Conservation (phyloP, 495 filamentous ascomycete species). For the Cairneyella variabilis region DNA sequence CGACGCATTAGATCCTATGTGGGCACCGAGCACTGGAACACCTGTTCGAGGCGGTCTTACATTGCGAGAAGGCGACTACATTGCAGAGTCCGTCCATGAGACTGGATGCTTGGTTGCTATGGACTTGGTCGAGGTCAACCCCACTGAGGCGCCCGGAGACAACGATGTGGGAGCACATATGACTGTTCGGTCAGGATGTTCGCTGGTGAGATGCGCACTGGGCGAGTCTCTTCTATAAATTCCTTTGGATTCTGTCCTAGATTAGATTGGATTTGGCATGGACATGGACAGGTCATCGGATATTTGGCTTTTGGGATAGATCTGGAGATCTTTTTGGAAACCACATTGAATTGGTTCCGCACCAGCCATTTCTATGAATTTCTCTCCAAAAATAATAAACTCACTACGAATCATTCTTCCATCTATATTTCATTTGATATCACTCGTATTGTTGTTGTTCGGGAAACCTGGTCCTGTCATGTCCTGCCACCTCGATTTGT, state of each 20-base stretch:
- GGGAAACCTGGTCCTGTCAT: not conserved
- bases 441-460: too few relatives aligned
- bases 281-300: too few relatives aligned
- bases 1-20: constrained; percentile 92
- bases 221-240: constrained; percentile 80
- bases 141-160: constrained; percentile 60
- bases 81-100: constrained; percentile 93
- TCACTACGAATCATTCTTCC: too few relatives aligned
- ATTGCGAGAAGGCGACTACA: constrained; percentile 93
- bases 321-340: too few relatives aligned
- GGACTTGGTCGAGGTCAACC: constrained; percentile 97
- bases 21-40: constrained; percentile 94
- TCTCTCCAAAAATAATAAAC: not conserved
- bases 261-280: not conserved
- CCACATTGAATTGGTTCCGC: too few relatives aligned
- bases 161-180: constrained; percentile 68
- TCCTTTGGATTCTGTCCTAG: too few relatives aligned
- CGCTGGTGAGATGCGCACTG: constrained; percentile 83
- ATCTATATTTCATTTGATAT: too few relatives aligned
- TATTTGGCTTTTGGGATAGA: too few relatives aligned
- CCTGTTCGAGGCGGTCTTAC: constrained; percentile 95
- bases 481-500: not conserved
- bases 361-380: not conserved
- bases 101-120: constrained; percentile 88
- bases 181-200: constrained; percentile 87